Conservation (phyloP, 345 rosid genomes). For the Camelina hispida region DNA sequence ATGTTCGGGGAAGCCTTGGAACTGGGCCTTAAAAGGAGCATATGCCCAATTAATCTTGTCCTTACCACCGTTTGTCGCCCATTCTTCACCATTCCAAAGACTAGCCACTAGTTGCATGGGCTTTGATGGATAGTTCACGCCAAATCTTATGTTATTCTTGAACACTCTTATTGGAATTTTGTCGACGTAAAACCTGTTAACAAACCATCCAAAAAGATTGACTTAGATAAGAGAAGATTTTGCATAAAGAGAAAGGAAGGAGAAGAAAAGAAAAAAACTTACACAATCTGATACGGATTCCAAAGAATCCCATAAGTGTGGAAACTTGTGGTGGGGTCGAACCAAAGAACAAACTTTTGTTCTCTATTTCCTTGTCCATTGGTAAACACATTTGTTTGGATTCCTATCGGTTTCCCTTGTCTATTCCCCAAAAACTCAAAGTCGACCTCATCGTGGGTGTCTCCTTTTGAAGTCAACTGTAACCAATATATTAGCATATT, state of each 20-base stretch:
- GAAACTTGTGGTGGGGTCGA: neutral
- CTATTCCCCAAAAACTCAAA: constrained; percentile 74
- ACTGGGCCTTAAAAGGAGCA: constrained; percentile 64
- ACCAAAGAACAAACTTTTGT: constrained; percentile 51
- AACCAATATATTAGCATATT: neutral
- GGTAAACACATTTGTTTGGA: constrained; percentile 69
- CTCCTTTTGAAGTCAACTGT: constrained; percentile 49
- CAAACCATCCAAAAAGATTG: neutral
- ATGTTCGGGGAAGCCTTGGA: constrained; percentile 48
- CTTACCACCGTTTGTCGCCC: constrained; percentile 71
- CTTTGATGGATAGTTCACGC: constrained; percentile 43
- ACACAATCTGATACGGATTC: neutral
- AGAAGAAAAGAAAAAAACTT: no score
- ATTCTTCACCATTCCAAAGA: constrained; percentile 66
- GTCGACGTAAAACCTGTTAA: neutral
- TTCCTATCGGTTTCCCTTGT: constrained; percentile 56
- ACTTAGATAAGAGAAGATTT: no score
- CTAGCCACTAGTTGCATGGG: constrained; percentile 65
- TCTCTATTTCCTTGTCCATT: constrained; percentile 65
- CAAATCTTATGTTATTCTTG: constrained; percentile 12
- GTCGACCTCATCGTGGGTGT: constrained; percentile 66
- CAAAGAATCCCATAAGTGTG: neutral
- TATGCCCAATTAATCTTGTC: constrained; percentile 60
- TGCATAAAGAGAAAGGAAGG: no score
- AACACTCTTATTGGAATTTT: constrained; percentile 6